Percentiles rank a stretch among this genome's conserved stretches.
Evolutionary conservation across 2,329 filamentous ascomycete genomes (phyloP).

Genomic region (Chaetomium sp.): DNA sequence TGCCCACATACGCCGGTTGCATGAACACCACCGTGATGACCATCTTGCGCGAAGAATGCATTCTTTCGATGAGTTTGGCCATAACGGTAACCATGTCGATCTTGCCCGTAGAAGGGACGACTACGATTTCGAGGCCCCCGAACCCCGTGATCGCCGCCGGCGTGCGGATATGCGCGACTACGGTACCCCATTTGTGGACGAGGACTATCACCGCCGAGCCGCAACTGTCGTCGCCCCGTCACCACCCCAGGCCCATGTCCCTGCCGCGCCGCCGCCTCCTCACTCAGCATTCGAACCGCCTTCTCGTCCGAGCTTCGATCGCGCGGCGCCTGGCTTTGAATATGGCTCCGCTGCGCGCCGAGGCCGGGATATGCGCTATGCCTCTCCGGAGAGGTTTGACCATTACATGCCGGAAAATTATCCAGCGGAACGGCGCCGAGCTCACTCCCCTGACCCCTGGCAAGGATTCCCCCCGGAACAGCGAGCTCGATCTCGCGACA

Average conservation of each 20-base stretch:
- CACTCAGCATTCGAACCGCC: conserved; percentile 33
- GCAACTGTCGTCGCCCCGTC: conserved; percentile 44
- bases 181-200: conserved; percentile 62
- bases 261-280: conserved; percentile 37
- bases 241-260: conserved; percentile 31
- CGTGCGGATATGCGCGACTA: conserved; percentile 51
- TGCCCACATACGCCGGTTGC: conserved; percentile 48
- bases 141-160: conserved; percentile 42
- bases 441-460: conserved; percentile 27
- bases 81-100: conserved; percentile 43
- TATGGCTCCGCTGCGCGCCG: conserved; percentile 51
- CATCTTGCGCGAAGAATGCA: conserved; percentile 44
- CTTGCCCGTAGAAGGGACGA: conserved; percentile 41
- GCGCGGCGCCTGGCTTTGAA: conserved; percentile 42
- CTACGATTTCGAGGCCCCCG: conserved; percentile 45
- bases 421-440: conserved; percentile 23
- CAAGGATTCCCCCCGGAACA: conserved; percentile 19
- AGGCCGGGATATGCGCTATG: conserved; percentile 42
- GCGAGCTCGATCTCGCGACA: conserved; percentile 27
- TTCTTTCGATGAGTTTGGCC: conserved; percentile 41
- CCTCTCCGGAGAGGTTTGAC: conserved; percentile 30
- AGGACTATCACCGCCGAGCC: conserved; percentile 54
- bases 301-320: conserved; percentile 39
- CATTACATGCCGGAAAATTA: conserved; percentile 25
- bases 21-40: conserved; percentile 52